Percentiles rank a stretch among this genome's conserved stretches.
phyloP scores from a whole-genome alignment of 164 flowering plant genomes.

The Aristolochia californica region DNA sequence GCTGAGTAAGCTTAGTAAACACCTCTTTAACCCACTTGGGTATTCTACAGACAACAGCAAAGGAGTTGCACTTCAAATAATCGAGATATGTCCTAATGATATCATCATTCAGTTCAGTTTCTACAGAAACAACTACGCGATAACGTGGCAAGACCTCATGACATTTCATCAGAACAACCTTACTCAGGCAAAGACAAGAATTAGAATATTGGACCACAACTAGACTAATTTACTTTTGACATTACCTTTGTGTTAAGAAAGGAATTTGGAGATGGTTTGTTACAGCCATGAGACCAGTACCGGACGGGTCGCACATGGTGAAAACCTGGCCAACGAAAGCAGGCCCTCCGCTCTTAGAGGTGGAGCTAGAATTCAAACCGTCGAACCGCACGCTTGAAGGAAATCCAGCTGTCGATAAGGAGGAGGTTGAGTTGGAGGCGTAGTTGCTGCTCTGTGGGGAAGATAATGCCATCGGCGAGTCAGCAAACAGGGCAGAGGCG shows the following conservation, averaged over 20 bases:
- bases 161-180: too few species aligned
- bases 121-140: neutral
- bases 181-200: too few species aligned
- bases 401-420: slow-evolving; percentile 28
- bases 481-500: neutral
- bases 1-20: slow-evolving; percentile 46
- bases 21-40: slow-evolving; percentile 84
- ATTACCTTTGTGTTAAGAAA: slow-evolving; percentile 32
- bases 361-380: slow-evolving; percentile 26
- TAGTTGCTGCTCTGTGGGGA: neutral
- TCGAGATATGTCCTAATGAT: neutral
- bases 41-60: slow-evolving; percentile 30
- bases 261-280: slow-evolving; percentile 69
- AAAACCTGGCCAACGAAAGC: slow-evolving; percentile 96
- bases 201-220: too few species aligned
- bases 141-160: too few species aligned
- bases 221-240: too few species aligned
- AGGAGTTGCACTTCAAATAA: neutral
- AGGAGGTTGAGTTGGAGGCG: slow-evolving; percentile 3
- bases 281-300: slow-evolving; percentile 90
- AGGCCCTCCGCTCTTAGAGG: slow-evolving; percentile 46
- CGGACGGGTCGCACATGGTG: slow-evolving; percentile 91
- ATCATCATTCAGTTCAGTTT: neutral
- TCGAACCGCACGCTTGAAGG: slow-evolving; percentile 48
- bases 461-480: neutral